These are phyloP conservation scores for Pleurostoma richardsiae DNA, from an alignment of 2,329 filamentous ascomycete species.

Conservation along the genomic window DNA sequence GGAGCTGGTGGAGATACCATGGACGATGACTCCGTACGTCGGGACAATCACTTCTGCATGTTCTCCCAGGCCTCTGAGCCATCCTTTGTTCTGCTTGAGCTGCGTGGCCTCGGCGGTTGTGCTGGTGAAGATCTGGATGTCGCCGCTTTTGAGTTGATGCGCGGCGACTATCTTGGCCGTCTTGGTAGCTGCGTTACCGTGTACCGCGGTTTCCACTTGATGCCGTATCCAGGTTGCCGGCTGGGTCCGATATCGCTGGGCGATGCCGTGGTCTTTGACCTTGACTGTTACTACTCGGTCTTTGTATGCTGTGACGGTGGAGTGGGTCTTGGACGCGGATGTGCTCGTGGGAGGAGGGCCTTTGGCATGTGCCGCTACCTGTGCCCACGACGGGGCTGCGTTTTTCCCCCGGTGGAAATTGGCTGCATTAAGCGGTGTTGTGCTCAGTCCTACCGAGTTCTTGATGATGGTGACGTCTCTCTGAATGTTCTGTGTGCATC, in stretches of 20 bases:
- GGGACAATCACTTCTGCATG: slow-evolving; percentile 2
- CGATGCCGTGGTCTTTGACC: slow-evolving; percentile 13
- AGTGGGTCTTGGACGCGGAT: slow-evolving; percentile 8
- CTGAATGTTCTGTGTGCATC: slow-evolving; percentile 14
- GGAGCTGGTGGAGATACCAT: slow-evolving; percentile 16
- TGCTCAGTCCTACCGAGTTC: slow-evolving; percentile 12
- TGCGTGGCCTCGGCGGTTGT: background rate
- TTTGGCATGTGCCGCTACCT: slow-evolving; percentile 10
- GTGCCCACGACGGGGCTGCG: slow-evolving; percentile 9
- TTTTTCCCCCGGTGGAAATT: slow-evolving; percentile 11
- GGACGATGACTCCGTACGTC: slow-evolving; percentile 18
- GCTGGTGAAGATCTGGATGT: slow-evolving; percentile 15
- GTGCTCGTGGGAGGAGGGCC: slow-evolving; percentile 8
- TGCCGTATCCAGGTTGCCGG: slow-evolving; percentile 9
- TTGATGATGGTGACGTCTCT: slow-evolving; percentile 14
- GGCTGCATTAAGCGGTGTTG: slow-evolving; percentile 6
- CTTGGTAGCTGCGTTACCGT: slow-evolving; percentile 12
- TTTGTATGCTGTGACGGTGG: slow-evolving; percentile 14
- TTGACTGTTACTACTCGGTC: slow-evolving; percentile 14
- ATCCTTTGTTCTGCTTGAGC: background rate
- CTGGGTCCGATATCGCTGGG: slow-evolving; percentile 8
- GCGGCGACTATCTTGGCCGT: slow-evolving; percentile 13
- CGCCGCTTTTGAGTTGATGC: slow-evolving; percentile 15
- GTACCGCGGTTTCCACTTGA: slow-evolving; percentile 12
- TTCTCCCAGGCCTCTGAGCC: background rate